Base-by-base conservation (phyloP, 2,329 filamentous ascomycete species). In the Chrysosporium queenslandicum region DNA sequence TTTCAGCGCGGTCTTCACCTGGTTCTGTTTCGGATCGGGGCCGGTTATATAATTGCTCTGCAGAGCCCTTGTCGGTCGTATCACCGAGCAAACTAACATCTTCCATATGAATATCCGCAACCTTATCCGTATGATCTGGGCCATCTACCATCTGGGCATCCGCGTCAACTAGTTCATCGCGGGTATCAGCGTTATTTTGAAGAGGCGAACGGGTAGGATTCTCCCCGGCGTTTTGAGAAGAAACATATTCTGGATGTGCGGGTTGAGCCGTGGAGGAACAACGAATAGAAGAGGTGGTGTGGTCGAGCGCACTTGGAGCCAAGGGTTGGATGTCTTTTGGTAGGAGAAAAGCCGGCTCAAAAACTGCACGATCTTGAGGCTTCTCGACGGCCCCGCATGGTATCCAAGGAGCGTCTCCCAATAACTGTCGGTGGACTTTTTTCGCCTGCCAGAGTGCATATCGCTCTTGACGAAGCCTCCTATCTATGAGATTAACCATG, bases 331-430 rank as follows among this genome's bases (percentile, higher is more conserved):
- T 29, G 58, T 53, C 39, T 60, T 59, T 21, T 4, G 48, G 18
- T 39, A 42, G 20, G 14, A 52, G 43, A 16, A 48, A 57, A 25
- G 46, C 42, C 4, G 71, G 68, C 53, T 70, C 65, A 63, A 77
- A 75, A 46, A 78, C 66, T 56, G 64, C 66, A 51, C 68, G 66
- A 56, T 80, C 78, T 42, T 74, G 68, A 4, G 67, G 64, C 11
- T 74, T 74, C 55, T 80, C 75, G 18, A 80, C 70, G 32, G 67
- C 61, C 30, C 74, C 78, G 57, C 74, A 74, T 3, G 80, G 79
- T 58, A 79, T 75, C 75, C 79, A 84, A 12, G 72, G 70, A 11
- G 75, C 71, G 60, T 84, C 81, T 8, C 81, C 81, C 43, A 81
- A 70, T 34, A 84, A 75, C 55, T 77, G 72, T 54, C 75, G 73